These are phyloP conservation scores for Alternaria viburni DNA, from an alignment of 2,329 filamentous ascomycete genomes.

Conservation along the genomic window DNA sequence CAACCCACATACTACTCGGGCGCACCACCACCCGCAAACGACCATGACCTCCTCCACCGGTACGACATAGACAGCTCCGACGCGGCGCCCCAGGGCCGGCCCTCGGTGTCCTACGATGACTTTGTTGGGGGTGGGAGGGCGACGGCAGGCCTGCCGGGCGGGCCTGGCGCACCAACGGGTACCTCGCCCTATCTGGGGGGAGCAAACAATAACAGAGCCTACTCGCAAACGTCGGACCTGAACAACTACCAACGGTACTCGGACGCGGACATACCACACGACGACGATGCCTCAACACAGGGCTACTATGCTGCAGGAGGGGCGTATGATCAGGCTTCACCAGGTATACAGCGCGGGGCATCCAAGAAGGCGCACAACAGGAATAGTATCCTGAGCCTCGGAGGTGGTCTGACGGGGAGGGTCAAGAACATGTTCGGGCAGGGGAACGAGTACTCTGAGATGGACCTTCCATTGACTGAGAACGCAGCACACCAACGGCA, in stretches of 20 bases:
- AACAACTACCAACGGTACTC: conserved; percentile 92
- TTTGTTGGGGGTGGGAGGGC: conserved; percentile 76
- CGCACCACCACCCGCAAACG: conserved; percentile 77
- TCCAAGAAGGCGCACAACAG: conserved; percentile 70
- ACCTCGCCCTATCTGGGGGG: conserved; percentile 45
- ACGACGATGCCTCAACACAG: conserved; percentile 76
- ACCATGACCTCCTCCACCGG: conserved; percentile 78
- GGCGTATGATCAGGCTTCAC: conserved; percentile 62
- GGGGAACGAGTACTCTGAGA: conserved; percentile 88
- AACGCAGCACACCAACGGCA: conserved; percentile 59
- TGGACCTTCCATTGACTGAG: conserved; percentile 95
- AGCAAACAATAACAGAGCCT: conserved; percentile 50
- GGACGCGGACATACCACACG: conserved; percentile 80
- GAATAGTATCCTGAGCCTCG: conserved; percentile 87
- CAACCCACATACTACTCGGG: conserved; percentile 76
- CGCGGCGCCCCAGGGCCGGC: conserved; percentile 68
- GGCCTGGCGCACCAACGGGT: conserved; percentile 50
- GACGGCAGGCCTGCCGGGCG: conserved; percentile 51
- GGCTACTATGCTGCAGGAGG: conserved; percentile 76
- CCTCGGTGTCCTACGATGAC: conserved; percentile 92
- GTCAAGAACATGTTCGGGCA: conserved; percentile 92
- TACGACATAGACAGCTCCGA: conserved; percentile 74
- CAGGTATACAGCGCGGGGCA: conserved; percentile 54
- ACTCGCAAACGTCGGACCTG: conserved; percentile 80
- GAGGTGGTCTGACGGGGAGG: conserved; percentile 83